Base-by-base conservation (phyloP, 345 rosid genomes). In the Camelina hispida region DNA sequence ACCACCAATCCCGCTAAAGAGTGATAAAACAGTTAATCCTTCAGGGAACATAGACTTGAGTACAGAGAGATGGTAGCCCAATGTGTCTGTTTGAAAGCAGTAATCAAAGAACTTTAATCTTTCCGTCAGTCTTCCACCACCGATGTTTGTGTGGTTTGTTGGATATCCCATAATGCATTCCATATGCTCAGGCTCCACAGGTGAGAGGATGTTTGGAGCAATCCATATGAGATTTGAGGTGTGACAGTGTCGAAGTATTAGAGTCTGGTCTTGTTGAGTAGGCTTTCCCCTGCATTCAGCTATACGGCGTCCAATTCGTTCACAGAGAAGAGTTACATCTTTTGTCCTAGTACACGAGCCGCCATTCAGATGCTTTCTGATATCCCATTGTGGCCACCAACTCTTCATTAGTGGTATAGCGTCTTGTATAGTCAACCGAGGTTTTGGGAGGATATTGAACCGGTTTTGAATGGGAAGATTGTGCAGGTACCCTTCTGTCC, bases 301-400 rank as follows among this genome's bases (percentile, higher is more conserved):
- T 17, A 92, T 30, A 28, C 74, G 78, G 23, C 74, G 82, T 37
- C 85, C 89, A 62, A 90, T 82, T 66, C 86, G 76, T 23, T 83
- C 88, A 74, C 95, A 89, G n/a, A 94, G 83, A 62, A 58, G 77
- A 73, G 87, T 66, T 54, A 72, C 57, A 32, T 87, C 88, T 17
- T 54, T 44, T 1, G 72, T 78, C 53, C 68, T 83, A 25, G 79
- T 80, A 74, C 55, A 77, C 46, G 72, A 60, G 4, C 79, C 66
- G 2, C 76, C 66, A 69, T 70, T 89, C 74, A 95, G 42, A 54
- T 89, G 87, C 80, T 80, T 87, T 86, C 99, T 88, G 1, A 92
- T 82, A 82, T 95, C 99, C 99, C 99, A 92, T 20, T 83, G 79
- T 34, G 99, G 97, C 96, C 98, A 90, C 97, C 97, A 95, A 61